These are phyloP conservation scores for Juglanconis sp. DNA, from an alignment of 2,329 filamentous ascomycete species.

Conservation along the genomic window DNA sequence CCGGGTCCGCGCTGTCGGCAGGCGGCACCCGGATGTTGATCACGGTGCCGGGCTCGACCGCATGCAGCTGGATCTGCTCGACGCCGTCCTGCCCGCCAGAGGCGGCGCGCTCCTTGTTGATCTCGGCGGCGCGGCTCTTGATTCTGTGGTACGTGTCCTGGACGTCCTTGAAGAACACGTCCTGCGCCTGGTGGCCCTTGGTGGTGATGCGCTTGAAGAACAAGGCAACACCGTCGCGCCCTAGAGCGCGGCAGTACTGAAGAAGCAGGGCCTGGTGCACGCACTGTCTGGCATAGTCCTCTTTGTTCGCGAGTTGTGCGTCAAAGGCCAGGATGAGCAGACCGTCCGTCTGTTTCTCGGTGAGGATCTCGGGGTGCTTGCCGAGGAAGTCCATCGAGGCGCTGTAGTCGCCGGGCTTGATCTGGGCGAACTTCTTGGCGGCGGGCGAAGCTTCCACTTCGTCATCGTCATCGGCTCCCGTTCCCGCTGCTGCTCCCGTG, in stretches of 20 bases:
- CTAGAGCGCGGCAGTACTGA: constrained; percentile 90
- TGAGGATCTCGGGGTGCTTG: constrained; percentile 73
- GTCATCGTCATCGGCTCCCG: constrained; percentile 60
- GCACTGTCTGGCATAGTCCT: constrained; percentile 76
- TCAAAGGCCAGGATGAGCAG: constrained; percentile 91
- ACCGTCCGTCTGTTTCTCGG: constrained; percentile 85
- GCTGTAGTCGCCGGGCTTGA: constrained; percentile 72
- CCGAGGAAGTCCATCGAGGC: constrained; percentile 73
- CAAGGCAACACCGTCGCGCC: constrained; percentile 79
- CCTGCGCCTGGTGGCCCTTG: constrained; percentile 82
- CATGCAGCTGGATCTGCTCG: constrained; percentile 96
- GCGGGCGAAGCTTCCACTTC: constrained; percentile 72
- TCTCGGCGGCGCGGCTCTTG: constrained; percentile 70
- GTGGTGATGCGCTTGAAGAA: constrained; percentile 98
- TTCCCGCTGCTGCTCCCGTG: neutral
- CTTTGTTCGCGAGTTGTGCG: constrained; percentile 71
- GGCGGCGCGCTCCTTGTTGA: constrained; percentile 51
- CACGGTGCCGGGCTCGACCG: constrained; percentile 86
- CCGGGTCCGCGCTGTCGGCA: constrained; percentile 62
- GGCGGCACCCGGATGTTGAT: constrained; percentile 85
- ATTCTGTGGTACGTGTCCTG: constrained; percentile 84
- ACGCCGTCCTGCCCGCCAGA: constrained; percentile 52
- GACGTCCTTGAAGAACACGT: constrained; percentile 90
- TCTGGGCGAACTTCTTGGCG: constrained; percentile 77
- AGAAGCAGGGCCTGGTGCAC: constrained; percentile 90